Evolutionary conservation across 345 rosid genomes (phyloP), one percentile per base, ranked within the genome.

Genomic region (Euphorbia peplus): DNA sequence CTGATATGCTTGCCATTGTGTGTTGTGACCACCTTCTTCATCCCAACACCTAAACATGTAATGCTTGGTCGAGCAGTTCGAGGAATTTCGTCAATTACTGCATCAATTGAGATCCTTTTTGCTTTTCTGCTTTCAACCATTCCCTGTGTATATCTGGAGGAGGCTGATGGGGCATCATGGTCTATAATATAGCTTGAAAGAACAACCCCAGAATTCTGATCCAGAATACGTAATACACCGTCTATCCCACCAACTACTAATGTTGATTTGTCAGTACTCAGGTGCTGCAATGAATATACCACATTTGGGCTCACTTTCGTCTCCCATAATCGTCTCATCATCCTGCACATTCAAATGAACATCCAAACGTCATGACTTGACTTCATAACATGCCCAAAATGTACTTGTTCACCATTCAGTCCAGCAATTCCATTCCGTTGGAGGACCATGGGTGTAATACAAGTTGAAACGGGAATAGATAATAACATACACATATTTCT

Each of bases 191-290:
- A 85, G 63, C 89, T 79, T 21, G 89, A 74, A 21, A 88, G 52
- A 42, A 86, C 80, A 60, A 79, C 83, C 0, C 98, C 96, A 0
- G 82, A 82, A 71, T 67, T 80, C 82, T 91, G 97, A 76, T 88
- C 83, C 60, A 89, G 60, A 65, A 91, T 73, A 30, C 92, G 95
- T 57, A 93, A 69, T 55, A 88, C 84, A 19, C 97, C 96, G 42
- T 93, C 98, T 64, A 93, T 89, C 72, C 98, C 98, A 39, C 98
- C 98, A 59, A 79, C 89, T 7, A 78, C 83, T 41, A 93, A 63
- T 3, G 79, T 78, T 0, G 95, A 85, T 8, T 70, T 69, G 67
- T 93, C 96, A 3, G 73, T 75, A 18, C 60, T 77, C 62, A 85
- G 66, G 73, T 89, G 93, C 44, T 84, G 87, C 71, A 88, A 30